phyloP scores from a whole-genome alignment of 768 basidiomycete genomes.

The Russula virescens region DNA sequence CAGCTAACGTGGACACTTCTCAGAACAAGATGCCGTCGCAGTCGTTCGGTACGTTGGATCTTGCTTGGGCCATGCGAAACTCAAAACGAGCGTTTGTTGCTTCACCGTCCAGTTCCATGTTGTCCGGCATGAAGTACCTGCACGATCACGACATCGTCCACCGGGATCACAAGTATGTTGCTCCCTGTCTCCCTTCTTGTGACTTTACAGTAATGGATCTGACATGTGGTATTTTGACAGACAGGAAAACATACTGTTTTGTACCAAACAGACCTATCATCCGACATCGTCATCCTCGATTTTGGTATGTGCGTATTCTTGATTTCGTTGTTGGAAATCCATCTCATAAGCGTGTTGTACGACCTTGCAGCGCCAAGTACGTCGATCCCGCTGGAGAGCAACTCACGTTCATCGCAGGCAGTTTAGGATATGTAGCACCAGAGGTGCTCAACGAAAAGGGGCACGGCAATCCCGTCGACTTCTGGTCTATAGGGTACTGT shows the following conservation, averaged over 20 bases:
- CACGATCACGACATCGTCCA: conserved; percentile 94
- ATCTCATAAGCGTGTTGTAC: neutral
- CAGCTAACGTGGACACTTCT: conserved; percentile 80
- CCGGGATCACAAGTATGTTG: conserved; percentile 78
- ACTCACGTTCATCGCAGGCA: conserved; percentile 67
- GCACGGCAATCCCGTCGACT: conserved; percentile 87
- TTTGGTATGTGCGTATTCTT: conserved; percentile 80
- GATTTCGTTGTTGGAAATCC: neutral
- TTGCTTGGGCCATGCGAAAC: too few species aligned
- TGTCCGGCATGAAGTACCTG: conserved; percentile 77
- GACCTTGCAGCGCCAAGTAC: conserved; percentile 64
- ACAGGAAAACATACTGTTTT: conserved; percentile 95
- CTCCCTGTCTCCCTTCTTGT: neutral
- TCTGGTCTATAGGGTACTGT: conserved; percentile 87
- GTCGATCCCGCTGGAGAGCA: conserved; percentile 67
- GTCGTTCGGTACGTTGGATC: conserved; percentile 54
- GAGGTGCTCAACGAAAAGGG: conserved; percentile 77
- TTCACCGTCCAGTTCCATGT: conserved; percentile 50
- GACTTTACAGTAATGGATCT: neutral
- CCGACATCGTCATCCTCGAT: conserved; percentile 92
- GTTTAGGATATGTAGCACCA: conserved; percentile 88
- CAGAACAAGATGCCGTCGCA: conserved; percentile 81
- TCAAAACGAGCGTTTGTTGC: neutral
- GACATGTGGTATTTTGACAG: conserved; percentile 33
- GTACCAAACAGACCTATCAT: conserved; percentile 64